Conservation (phyloP, 495 filamentous ascomycete genomes). For the Cercophora sp. region DNA sequence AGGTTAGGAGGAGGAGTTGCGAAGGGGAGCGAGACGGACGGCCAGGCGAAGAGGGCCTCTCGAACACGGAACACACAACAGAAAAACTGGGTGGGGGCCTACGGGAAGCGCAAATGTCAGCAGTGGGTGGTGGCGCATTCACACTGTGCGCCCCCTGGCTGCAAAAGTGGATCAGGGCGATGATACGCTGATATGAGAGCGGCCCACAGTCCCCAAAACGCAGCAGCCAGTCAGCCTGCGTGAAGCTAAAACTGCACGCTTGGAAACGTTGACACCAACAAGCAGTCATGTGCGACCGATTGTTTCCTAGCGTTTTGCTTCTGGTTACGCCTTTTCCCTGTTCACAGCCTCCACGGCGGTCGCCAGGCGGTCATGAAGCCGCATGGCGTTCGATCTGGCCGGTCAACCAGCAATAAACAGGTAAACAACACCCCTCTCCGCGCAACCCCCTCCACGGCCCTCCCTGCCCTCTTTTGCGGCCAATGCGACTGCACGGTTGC, state of each 20-base stretch:
- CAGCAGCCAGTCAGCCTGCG: slow-evolving; percentile 5
- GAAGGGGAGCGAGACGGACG: slow-evolving; percentile 17
- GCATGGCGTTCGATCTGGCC: too few relatives aligned
- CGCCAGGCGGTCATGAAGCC: too few relatives aligned
- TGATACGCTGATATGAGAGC: neutral
- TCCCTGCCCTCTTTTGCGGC: slow-evolving; percentile 2
- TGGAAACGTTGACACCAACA: neutral
- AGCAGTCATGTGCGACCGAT: too few relatives aligned
- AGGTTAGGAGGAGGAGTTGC: slow-evolving; percentile 14
- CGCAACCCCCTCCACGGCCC: slow-evolving; percentile 3
- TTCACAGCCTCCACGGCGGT: too few relatives aligned
- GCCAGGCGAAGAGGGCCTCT: too few relatives aligned
- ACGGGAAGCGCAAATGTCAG: too few relatives aligned
- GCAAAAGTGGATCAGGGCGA: slow-evolving; percentile 4
- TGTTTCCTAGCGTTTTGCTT: too few relatives aligned
- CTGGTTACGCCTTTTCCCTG: too few relatives aligned
- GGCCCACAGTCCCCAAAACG: slow-evolving; percentile 10
- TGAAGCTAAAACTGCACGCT: slow-evolving; percentile 2
- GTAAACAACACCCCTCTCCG: neutral
- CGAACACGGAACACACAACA: too few relatives aligned
- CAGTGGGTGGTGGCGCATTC: slow-evolving; percentile 1
- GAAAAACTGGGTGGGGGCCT: slow-evolving; percentile 10
- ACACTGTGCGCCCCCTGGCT: neutral
- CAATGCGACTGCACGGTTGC: slow-evolving; percentile 19
- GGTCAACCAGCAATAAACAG: too few relatives aligned